Conservation (phyloP, 768 basidiomycete genomes). For the Pleurotus sapidus region DNA sequence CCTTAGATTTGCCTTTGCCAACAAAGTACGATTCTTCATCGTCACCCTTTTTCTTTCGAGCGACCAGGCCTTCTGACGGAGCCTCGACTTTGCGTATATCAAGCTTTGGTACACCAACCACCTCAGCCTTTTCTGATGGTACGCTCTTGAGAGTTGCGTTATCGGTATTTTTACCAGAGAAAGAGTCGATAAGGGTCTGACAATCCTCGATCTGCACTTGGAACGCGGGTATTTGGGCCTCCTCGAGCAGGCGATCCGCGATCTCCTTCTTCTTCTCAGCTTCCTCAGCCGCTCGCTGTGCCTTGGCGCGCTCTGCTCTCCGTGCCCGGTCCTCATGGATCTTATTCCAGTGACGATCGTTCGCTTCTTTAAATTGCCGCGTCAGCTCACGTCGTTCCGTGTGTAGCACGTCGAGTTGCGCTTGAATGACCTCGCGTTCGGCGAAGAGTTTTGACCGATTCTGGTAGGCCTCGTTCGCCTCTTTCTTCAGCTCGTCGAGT, state of each 20-base stretch:
- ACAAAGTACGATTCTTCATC: conserved; percentile 81
- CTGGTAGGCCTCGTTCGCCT: conserved; percentile 82
- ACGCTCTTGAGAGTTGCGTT: conserved; percentile 41
- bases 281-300: conserved; percentile 76
- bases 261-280: conserved; percentile 77
- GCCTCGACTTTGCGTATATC: conserved; percentile 78
- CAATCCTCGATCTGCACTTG: conserved; percentile 95
- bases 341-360: conserved; percentile 81
- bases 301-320: conserved; percentile 74
- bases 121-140: conserved; percentile 34
- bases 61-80: conserved; percentile 63
- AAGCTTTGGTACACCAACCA: conserved; percentile 72
- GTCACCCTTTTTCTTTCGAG: conserved; percentile 86
- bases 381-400: conserved; percentile 74
- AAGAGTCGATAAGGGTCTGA: conserved; percentile 84
- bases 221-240: conserved; percentile 88
- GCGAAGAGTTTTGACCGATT: conserved; percentile 80
- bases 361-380: conserved; percentile 72
- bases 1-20: conserved; percentile 62
- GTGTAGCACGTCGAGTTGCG: conserved; percentile 67
- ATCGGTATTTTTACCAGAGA: conserved; percentile 64
- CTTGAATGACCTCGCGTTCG: conserved; percentile 75
- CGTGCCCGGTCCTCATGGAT: conserved; percentile 85
- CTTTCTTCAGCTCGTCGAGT: conserved; percentile 82
- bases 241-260: conserved; percentile 80